Evolutionary conservation across 306 rosid species (phyloP).

Genomic region (Carpinus viminea): DNA sequence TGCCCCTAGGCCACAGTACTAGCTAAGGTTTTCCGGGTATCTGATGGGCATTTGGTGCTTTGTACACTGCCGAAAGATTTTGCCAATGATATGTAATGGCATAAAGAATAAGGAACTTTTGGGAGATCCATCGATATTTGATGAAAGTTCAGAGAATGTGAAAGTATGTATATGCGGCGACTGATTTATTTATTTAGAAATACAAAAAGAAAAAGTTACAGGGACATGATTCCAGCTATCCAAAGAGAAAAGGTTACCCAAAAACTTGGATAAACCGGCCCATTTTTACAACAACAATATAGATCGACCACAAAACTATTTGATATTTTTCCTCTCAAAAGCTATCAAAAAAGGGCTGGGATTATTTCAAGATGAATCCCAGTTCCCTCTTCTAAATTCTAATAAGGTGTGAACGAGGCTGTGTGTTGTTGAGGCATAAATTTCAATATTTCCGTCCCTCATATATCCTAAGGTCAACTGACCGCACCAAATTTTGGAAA

Average conservation of each 20-base stretch:
- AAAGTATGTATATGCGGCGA: not conserved
- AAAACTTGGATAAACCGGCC: too few species aligned
- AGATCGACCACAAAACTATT: not conserved
- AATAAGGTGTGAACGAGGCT: not conserved
- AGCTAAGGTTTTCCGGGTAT: conserved; percentile 24
- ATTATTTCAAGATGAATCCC: not conserved
- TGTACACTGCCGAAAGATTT: conserved; percentile 31
- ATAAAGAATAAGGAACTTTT: conserved; percentile 23
- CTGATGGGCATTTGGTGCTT: conserved; percentile 26
- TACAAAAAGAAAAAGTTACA: too few species aligned
- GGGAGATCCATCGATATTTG: conserved; percentile 12
- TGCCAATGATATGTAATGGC: conserved; percentile 38
- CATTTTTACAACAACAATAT: too few species aligned
- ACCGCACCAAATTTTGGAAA: not conserved
- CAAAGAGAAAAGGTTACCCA: too few species aligned
- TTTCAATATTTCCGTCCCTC: not conserved
- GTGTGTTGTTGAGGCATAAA: not conserved
- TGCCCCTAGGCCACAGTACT: conserved; percentile 8
- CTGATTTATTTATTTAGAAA: too few species aligned
- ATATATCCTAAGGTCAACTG: not conserved
- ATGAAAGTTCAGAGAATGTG: conserved; percentile 28
- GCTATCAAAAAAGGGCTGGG: not conserved
- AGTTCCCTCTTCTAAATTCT: not conserved
- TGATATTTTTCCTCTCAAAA: not conserved
- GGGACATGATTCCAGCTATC: too few species aligned